Conservation (phyloP, 1,284 basidiomycete genomes). For the Moesziomyces sp. region DNA sequence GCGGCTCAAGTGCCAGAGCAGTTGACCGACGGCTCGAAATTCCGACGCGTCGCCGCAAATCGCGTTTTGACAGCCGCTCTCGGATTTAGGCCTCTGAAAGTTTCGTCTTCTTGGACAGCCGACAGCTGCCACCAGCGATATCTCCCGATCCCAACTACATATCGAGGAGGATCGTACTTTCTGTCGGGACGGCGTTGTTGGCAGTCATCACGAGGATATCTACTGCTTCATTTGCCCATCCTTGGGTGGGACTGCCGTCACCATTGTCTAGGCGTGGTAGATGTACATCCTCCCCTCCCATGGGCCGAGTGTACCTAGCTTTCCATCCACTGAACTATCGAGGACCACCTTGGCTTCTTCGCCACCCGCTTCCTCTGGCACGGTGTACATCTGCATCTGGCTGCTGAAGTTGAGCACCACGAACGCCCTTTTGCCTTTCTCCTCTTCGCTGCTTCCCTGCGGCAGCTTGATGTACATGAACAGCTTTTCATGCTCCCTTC, state of each 20-base stretch:
- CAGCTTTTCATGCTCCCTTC: constrained; percentile 71
- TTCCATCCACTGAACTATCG: constrained; percentile 6
- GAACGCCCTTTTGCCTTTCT: constrained; percentile 17
- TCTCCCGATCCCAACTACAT: neutral
- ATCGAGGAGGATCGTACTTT: too few relatives aligned
- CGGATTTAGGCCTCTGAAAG: neutral
- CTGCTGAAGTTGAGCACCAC: constrained; percentile 45
- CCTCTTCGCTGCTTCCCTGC: constrained; percentile 65
- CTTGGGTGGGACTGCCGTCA: too few relatives aligned
- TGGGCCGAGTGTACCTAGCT: constrained; percentile 15
- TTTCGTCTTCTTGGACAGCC: neutral
- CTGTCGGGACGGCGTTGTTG: too few relatives aligned
- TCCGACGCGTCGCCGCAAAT: neutral
- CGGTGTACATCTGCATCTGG: constrained; percentile 9
- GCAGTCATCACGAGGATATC: too few relatives aligned
- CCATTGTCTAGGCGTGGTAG: constrained; percentile 1
- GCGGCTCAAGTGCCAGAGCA: neutral
- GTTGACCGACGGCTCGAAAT: constrained; percentile 21
- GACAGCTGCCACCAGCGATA: neutral
- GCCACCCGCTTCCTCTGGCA: constrained; percentile 30
- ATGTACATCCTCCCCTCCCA: constrained; percentile 40
- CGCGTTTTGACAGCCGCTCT: neutral
- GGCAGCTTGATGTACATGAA: constrained; percentile 72
- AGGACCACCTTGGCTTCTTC: constrained; percentile 14
- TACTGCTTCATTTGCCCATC: too few relatives aligned